phyloP scores from a whole-genome alignment of 176 grass and related monocot species.

The Poa pratensis region DNA sequence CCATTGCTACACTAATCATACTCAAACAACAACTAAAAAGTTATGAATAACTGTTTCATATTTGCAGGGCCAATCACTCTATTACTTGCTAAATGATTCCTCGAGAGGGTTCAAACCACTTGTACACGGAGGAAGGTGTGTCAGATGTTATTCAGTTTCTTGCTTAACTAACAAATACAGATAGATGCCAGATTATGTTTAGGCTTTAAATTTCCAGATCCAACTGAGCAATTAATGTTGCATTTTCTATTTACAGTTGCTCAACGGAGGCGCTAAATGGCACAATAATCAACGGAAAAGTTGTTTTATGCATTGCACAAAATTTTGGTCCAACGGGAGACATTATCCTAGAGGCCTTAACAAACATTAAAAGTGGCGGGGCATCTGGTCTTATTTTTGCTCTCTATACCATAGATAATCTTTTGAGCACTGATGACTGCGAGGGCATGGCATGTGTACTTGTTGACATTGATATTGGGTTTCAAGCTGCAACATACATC shows the following conservation, averaged over 20 bases:
- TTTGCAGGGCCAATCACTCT: conserved; percentile 49
- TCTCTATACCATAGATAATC: conserved; percentile 35
- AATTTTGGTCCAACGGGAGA: conserved; percentile 15
- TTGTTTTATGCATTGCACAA: conserved; percentile 35
- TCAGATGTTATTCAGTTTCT: not conserved
- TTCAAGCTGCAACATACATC: conserved; percentile 34
- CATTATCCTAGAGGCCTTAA: not conserved
- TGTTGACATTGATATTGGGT: conserved; percentile 29
- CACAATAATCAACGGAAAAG: conserved; percentile 27
- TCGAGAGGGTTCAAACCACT: conserved; percentile 20
- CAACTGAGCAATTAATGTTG: not conserved
- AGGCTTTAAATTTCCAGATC: not conserved
- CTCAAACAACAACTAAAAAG: not conserved
- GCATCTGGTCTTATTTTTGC: conserved; percentile 39
- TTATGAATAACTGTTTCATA: not conserved
- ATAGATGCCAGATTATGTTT: not conserved
- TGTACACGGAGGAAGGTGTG: conserved; percentile 31
- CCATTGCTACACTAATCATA: not conserved
- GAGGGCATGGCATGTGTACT: conserved; percentile 26
- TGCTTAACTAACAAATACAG: not conserved
- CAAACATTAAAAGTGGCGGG: conserved; percentile 30
- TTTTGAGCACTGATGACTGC: conserved; percentile 24
- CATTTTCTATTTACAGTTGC: conserved; percentile 34
- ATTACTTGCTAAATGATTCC: conserved; percentile 41
- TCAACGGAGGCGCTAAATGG: conserved; percentile 39